Base-by-base conservation (phyloP, 202 grass and related monocot species). In the Saccharum hybrid region DNA sequence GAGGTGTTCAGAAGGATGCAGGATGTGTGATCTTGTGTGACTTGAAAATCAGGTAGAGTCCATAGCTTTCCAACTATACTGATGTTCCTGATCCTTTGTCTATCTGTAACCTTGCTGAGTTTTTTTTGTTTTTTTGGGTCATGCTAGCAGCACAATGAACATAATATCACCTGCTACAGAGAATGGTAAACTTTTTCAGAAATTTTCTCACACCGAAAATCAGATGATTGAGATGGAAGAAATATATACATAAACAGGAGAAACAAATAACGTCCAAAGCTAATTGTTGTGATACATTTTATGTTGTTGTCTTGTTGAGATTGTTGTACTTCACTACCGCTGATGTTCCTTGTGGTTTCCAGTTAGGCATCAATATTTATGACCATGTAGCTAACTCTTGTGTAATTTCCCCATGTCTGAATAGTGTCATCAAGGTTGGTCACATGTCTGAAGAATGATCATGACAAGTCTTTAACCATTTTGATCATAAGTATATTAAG, bases 1-100 rank as follows among this genome's bases (percentile, higher is more conserved):
- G 78, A 82, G 6, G 86, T 88, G 26, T 92, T 92, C 85, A 82
- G 82, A 89, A 89, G 68, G 84, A 87, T 89, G 68, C 61, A 89
- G 30, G 81, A 66, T 45, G 54, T 45, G 63, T n/a, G 1, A 19
- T 81, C 13, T 73, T 82, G 57, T 11, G 21, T 60, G 9, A 84
- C 63, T 65, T 89, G 81, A 82, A 82, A 73, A 75, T 34, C 16
- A 37, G 54, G 59, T 61, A 43, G 51, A 72, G 7, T 40, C 3
- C 69, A 52, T 8, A 65, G 33, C 36, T 83, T 62, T 57, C 31
- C 2, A 39, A 39, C 61, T 68, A 60, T 68, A 16, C 51, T 41
- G 18, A 79, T 49, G 62, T 75, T 41, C 42, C 51, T 79, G 75
- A 83, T 68, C 28, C 61, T 66, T 37, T 63, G 19, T 72, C 4